Conservation (phyloP, 1,284 basidiomycete species). For the Cutaneotrichosporon curvatum region DNA sequence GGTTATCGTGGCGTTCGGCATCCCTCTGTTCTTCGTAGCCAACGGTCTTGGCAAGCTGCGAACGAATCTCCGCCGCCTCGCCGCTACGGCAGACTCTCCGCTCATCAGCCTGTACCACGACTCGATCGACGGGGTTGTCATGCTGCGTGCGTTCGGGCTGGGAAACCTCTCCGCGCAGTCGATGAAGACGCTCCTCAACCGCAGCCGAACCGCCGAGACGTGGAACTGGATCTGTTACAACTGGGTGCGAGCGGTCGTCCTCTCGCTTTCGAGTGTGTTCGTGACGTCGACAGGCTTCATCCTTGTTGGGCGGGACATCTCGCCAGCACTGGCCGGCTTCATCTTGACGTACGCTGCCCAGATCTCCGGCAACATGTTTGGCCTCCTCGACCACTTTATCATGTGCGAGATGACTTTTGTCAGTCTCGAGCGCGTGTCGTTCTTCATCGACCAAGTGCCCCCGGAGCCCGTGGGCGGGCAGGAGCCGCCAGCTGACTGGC, state of each 20-base stretch:
- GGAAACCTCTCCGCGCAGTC: constrained; percentile 34
- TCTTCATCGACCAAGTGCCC: constrained; percentile 36
- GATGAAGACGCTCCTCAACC: constrained; percentile 35
- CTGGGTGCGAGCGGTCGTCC: constrained; percentile 31
- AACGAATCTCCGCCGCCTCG: constrained; percentile 37
- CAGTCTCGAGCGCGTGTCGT: constrained; percentile 47
- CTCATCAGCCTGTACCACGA: constrained; percentile 48
- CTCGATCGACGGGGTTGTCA: constrained; percentile 46
- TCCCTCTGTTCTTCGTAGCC: constrained; percentile 29
- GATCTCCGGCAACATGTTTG: constrained; percentile 34
- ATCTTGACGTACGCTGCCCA: constrained; percentile 45
- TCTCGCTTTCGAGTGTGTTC: constrained; percentile 30
- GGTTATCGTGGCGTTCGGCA: constrained; percentile 20
- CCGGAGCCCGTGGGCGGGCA: constrained; percentile 26
- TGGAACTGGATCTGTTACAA: constrained; percentile 36
- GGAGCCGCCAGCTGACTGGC: constrained; percentile 56
- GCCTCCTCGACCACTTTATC: constrained; percentile 27
- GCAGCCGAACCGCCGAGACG: constrained; percentile 29
- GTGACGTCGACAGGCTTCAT: constrained; percentile 44
- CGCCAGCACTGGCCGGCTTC: constrained; percentile 47
- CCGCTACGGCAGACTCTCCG: constrained; percentile 43
- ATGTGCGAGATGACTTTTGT: constrained; percentile 38
- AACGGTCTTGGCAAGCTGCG: constrained; percentile 35
- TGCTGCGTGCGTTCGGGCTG: constrained; percentile 46
- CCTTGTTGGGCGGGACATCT: constrained; percentile 43